phyloP scores from a whole-genome alignment of 1,139 yeast species.

The Citeromyces hawaiiensis region DNA sequence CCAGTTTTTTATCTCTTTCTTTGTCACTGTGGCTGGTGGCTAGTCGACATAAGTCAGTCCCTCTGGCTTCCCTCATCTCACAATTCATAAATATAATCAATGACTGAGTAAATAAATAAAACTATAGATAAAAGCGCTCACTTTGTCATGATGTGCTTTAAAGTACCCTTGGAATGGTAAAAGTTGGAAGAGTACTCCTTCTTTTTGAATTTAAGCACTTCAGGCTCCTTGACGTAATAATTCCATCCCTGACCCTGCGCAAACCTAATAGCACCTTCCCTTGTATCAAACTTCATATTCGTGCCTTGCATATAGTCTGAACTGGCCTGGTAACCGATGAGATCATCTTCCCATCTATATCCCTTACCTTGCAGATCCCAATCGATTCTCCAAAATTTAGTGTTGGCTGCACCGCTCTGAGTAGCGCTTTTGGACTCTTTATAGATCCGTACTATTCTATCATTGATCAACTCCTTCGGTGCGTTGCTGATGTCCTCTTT shows the following conservation, averaged over 20 bases:
- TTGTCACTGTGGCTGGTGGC: too few relatives aligned
- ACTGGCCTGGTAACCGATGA: conserved; percentile 76
- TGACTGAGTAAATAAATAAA: conserved; percentile 1
- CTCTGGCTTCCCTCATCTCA: too few relatives aligned
- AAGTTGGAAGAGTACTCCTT: conserved; percentile 70
- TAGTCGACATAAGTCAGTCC: too few relatives aligned
- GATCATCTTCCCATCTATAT: conserved; percentile 82
- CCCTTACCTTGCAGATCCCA: conserved; percentile 75
- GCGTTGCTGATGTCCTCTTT: conserved; percentile 74
- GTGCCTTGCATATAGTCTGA: conserved; percentile 85
- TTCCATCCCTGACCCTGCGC: conserved; percentile 85
- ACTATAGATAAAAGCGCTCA: conserved; percentile 12
- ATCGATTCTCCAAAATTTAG: conserved; percentile 60
- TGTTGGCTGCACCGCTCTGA: conserved; percentile 52
- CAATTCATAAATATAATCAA: neutral
- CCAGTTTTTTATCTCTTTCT: too few relatives aligned
- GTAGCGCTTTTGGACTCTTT: conserved; percentile 74
- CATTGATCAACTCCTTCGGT: conserved; percentile 47
- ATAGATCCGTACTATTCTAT: conserved; percentile 65
- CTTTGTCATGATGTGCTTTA: conserved; percentile 77
- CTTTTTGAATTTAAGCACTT: conserved; percentile 56
- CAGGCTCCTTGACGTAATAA: conserved; percentile 73
- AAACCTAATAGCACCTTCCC: conserved; percentile 67
- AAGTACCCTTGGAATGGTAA: conserved; percentile 53
- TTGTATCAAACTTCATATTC: conserved; percentile 59